Evolutionary conservation across 2,329 filamentous ascomycete genomes (phyloP), one percentile per base, ranked within the genome.

Genomic region (Colletotrichum brevisporum): DNA sequence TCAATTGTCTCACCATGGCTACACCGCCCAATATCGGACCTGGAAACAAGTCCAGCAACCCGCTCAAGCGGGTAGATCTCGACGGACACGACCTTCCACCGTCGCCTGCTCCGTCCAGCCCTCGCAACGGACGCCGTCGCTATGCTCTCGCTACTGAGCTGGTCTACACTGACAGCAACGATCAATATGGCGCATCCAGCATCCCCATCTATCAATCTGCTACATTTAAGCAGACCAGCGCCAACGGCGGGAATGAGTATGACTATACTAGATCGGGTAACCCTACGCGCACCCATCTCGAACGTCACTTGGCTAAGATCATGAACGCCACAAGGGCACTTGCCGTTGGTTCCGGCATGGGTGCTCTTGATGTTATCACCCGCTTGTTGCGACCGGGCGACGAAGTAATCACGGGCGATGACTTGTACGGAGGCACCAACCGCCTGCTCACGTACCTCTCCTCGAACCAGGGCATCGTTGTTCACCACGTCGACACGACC

Each of bases 231-330:
- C 96, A 98, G 82, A 89, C 89, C 24, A 94, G 92, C 18, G 92
- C 92, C 71, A 87, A 83, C 53, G 94, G 93, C 69, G 94, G 94
- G 69, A 85, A 89, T 77, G 95, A 98, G 81, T 99, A 98, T 82
- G 96, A 99, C 84, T 99, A 99, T 85, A 98, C 96, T 69, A 93
- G 97, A 71, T 98, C 95, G 43, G 96, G 96, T 65, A 99, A 99
- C 80, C 96, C 96, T 18, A 99, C 96, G 67, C 90, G 96, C 73
- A 97, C 95, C 41, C 96, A 99, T 78, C 89, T 99, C 71, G 96
- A 99, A 84, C 91, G 95, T 68, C 96, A 99, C 81, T 86, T 99
- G 75, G 96, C 97, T 77, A 99, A 99, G 88, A 97, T 99, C 79
- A 99, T 99, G 97, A 95, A 94, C 75, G 96, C 96, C 53, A 90